Evolutionary conservation across 805 yeast genomes (phyloP).

Genomic region (Debaryomyces tyrocola): DNA sequence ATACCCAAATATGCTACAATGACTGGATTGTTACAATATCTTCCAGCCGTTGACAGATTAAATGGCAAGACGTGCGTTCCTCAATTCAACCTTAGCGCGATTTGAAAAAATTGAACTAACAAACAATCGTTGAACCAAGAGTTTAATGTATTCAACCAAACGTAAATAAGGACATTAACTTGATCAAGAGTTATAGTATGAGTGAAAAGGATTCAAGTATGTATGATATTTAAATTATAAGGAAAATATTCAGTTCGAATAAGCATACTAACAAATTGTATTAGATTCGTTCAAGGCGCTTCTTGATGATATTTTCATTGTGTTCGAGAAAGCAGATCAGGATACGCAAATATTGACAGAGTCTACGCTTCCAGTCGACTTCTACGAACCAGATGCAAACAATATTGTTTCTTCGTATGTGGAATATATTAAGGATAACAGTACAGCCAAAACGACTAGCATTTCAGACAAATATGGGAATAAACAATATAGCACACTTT

Average conservation of each 20-base stretch:
- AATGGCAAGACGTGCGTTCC: no score
- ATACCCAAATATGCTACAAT: no score
- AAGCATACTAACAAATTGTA: constrained; percentile 6
- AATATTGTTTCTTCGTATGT: constrained; percentile 44
- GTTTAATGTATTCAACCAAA: background rate
- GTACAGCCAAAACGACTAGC: constrained; percentile 32
- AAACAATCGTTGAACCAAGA: no score
- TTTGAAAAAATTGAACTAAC: no score
- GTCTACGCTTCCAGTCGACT: constrained; percentile 41
- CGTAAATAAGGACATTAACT: background rate
- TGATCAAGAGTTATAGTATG: constrained; percentile 1
- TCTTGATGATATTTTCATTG: constrained; percentile 23
- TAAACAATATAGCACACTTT: constrained; percentile 47
- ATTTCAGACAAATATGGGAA: constrained; percentile 42
- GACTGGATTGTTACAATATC: no score
- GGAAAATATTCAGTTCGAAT: background rate
- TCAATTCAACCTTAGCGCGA: no score
- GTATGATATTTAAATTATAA: background rate
- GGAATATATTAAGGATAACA: constrained; percentile 31
- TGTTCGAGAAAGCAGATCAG: constrained; percentile 26
- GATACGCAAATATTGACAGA: constrained; percentile 17
- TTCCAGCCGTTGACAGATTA: no score
- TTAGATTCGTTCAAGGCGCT: constrained; percentile 10
- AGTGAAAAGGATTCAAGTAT: constrained; percentile 5
- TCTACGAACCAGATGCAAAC: constrained; percentile 46